Evolutionary conservation across 805 yeast species (phyloP).

Genomic region (Sugiyamaella boreocaroliniensis): DNA sequence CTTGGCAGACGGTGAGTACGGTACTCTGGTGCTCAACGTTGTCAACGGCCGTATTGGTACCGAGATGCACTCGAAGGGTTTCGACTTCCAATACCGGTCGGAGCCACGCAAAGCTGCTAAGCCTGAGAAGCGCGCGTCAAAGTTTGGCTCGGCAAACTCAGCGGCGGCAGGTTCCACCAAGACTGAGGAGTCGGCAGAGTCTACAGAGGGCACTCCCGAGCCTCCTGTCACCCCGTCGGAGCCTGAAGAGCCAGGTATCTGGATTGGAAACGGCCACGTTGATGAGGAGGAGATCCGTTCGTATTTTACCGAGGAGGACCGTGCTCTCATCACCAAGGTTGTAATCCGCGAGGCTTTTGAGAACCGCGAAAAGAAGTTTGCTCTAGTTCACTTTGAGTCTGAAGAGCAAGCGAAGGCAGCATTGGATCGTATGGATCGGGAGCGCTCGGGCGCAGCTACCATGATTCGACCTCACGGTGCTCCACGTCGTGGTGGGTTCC

Average conservation of each 20-base stretch:
- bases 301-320: conserved; percentile 31
- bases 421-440: conserved; percentile 29
- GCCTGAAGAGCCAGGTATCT: conserved; percentile 30
- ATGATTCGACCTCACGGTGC: conserved; percentile 14
- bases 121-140: conserved; percentile 1
- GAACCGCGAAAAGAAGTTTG: conserved; percentile 30
- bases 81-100: conserved; percentile 49
- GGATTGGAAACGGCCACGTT: conserved; percentile 35
- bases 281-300: conserved; percentile 27
- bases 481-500: conserved; percentile 4
- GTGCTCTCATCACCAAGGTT: conserved; percentile 27
- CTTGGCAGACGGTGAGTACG: conserved; percentile 54
- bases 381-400: conserved; percentile 33
- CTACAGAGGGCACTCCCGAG: background rate
- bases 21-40: conserved; percentile 40
- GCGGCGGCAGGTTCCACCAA: conserved; percentile 13
- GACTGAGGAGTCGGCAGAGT: conserved; percentile 17
- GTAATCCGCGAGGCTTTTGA: conserved; percentile 21
- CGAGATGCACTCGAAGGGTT: conserved; percentile 53
- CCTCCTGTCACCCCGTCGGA: conserved; percentile 1
- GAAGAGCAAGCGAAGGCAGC: conserved; percentile 33
- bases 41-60: conserved; percentile 44
- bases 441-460: conserved; percentile 27
- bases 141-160: background rate
- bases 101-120: conserved; percentile 7